Base-by-base conservation (phyloP, 352 stramenopile genomes). In the Phytophthora cryptogea region DNA sequence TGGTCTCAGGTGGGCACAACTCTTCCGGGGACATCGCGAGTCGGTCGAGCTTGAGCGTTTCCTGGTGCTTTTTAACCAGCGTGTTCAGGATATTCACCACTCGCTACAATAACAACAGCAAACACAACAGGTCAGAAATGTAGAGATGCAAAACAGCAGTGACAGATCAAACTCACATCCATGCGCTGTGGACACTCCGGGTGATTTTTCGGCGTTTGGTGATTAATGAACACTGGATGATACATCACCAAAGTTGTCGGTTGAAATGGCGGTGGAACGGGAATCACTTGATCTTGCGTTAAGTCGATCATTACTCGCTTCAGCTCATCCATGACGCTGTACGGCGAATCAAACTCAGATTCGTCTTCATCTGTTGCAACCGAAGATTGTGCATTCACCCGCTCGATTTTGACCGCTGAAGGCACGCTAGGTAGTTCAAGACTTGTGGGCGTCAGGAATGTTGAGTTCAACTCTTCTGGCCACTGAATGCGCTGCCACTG, bases 201-300 rank as follows among this genome's bases (percentile, higher is more conserved):
- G 63, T 94, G 85, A 43, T 92, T 79, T 58, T 88, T 86, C 6
- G 86, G 86, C 5, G 86, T 94, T 54, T 92, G 78, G 39, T 94
- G 86, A n/a, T 92, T 81, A 30, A 93, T 76, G 55, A 92, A 94
- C 20, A 89, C 74, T 6, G 86, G 83, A 45, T 94, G 86, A 49
- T 94, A 94, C 49, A 92, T 68, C 33, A 94, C 82, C 33, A 91
- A 63, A 5, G 86, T 94, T 10, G 77, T 84, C 9, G 79, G 77
- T 9, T 79, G 51, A 11, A 63, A 3, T 7, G 56, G 36, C n/a
- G 70, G 59, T 8, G 53, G 40, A 0, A 58, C 37, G 7, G 66
- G 50, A 2, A 70, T 58, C 13, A 69, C 53, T 44, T 80, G 75
- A 36, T 90, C 80, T 27, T 92, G 74, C 3, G 83, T 92, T 51